Evolutionary conservation across 108 stramenopile genomes (phyloP).

Genomic region (Mediolabrus comicus): DNA sequence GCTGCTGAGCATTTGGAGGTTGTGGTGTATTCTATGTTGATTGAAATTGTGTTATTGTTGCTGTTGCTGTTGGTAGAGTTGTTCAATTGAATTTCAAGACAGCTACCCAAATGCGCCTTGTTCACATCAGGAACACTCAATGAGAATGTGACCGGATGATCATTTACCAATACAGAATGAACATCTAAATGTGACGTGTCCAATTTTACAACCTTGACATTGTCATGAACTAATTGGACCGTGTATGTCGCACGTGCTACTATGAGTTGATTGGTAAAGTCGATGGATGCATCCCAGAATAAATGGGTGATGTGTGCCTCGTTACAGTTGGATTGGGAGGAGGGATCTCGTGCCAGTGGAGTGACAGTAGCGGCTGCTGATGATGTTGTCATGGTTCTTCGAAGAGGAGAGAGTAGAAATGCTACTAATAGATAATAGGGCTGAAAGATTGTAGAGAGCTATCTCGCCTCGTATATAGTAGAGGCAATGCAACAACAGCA

Average conservation of each 20-base stretch:
- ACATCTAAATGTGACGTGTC: constrained; percentile 72
- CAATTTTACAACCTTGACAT: constrained; percentile 26
- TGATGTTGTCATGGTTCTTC: too few relatives aligned
- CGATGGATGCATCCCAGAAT: constrained; percentile 57
- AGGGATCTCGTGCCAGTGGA: constrained; percentile 30
- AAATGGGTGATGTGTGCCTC: constrained; percentile 64
- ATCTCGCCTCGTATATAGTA: too few relatives aligned
- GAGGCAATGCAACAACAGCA: too few relatives aligned
- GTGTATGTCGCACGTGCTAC: constrained; percentile 67
- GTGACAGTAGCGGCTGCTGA: not conserved
- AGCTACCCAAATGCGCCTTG: constrained; percentile 58
- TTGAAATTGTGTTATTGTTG: constrained; percentile 6
- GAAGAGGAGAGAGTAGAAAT: too few relatives aligned
- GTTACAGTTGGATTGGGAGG: constrained; percentile 67
- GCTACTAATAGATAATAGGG: too few relatives aligned
- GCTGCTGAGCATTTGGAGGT: constrained; percentile 70
- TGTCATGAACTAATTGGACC: constrained; percentile 25
- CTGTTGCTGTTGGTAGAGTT: too few relatives aligned
- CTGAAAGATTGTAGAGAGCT: too few relatives aligned
- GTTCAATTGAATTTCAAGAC: constrained; percentile 55
- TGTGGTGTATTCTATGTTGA: constrained; percentile 81
- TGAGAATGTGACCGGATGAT: constrained; percentile 39
- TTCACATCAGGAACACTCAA: constrained; percentile 27
- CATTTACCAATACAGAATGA: constrained; percentile 42
- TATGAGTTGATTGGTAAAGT: constrained; percentile 57